Evolutionary conservation across 2,329 filamentous ascomycete genomes (phyloP).

Genomic region (Colletotrichum sp.): DNA sequence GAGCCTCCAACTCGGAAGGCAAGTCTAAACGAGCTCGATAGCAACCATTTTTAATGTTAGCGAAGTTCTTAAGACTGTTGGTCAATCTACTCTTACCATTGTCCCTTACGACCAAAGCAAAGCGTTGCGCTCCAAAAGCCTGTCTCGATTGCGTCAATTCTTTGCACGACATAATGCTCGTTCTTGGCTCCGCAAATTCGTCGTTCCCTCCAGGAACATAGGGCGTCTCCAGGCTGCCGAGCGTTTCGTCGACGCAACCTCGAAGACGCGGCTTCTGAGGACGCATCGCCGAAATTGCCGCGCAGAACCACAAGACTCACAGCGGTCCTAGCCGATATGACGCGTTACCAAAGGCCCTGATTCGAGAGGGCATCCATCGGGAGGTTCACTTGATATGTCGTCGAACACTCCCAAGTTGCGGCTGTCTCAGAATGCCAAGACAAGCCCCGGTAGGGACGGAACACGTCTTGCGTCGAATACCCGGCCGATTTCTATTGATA

Average conservation of each 20-base stretch:
- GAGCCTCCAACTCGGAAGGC: neutral
- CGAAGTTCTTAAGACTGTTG: neutral
- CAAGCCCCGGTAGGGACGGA: constrained; percentile 24
- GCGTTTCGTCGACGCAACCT: neutral
- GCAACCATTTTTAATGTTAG: neutral
- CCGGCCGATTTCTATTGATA: constrained; percentile 21
- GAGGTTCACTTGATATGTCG: constrained; percentile 4
- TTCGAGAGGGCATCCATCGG: neutral
- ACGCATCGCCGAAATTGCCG: neutral
- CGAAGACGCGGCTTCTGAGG: neutral
- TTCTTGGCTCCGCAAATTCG: neutral
- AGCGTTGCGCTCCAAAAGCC: neutral
- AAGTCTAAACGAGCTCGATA: neutral
- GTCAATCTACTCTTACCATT: neutral
- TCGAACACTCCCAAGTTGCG: neutral
- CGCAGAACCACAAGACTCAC: neutral
- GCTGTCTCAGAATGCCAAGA: constrained; percentile 20
- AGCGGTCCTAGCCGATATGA: neutral
- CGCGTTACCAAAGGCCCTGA: neutral
- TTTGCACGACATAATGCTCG: neutral
- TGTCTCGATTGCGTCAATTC: neutral
- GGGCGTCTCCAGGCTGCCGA: neutral
- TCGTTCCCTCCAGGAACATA: neutral
- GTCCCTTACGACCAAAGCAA: neutral
- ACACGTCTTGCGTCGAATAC: constrained; percentile 39